Percentiles rank a stretch among this genome's conserved stretches.
Conservation (phyloP, 495 filamentous ascomycete species). For the Staphylotrichum longicolle region DNA sequence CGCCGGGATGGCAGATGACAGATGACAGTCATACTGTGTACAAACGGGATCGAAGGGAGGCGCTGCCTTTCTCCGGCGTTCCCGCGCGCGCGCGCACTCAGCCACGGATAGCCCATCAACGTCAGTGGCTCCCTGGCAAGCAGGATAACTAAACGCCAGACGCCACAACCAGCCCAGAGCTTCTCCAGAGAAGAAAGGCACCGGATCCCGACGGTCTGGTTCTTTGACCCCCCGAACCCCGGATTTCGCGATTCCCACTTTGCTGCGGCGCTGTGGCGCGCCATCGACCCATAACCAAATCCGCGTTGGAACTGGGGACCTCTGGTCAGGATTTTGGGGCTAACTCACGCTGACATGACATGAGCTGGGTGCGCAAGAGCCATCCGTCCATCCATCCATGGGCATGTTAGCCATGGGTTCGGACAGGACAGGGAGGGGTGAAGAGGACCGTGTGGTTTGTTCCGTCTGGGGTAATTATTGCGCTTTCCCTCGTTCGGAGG, state of each 20-base stretch:
- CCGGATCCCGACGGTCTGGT: slow-evolving; percentile 2
- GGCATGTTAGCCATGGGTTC: too few species aligned
- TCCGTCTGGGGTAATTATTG: too few species aligned
- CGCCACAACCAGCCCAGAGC: neutral
- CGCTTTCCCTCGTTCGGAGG: too few species aligned
- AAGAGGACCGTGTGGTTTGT: too few species aligned
- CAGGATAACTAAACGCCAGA: neutral
- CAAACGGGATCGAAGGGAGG: neutral
- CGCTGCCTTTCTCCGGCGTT: slow-evolving; percentile 3
- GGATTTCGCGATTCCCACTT: neutral
- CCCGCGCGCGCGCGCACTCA: neutral
- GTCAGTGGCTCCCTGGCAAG: neutral
- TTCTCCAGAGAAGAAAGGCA: neutral
- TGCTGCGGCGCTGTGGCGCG: neutral
- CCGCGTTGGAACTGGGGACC: neutral
- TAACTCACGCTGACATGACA: too few species aligned
- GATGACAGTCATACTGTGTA: neutral
- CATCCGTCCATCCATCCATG: too few species aligned
- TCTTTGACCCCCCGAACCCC: slow-evolving; percentile 1
- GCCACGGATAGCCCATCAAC: neutral
- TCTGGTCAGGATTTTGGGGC: too few species aligned
- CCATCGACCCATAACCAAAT: neutral
- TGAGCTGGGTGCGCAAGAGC: too few species aligned
- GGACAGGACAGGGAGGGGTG: too few species aligned
- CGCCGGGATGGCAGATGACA: neutral